Percentiles rank a stretch among this genome's conserved stretches.
Evolutionary conservation across 768 basidiomycete genomes (phyloP).

Genomic region (Panellus pusillus): DNA sequence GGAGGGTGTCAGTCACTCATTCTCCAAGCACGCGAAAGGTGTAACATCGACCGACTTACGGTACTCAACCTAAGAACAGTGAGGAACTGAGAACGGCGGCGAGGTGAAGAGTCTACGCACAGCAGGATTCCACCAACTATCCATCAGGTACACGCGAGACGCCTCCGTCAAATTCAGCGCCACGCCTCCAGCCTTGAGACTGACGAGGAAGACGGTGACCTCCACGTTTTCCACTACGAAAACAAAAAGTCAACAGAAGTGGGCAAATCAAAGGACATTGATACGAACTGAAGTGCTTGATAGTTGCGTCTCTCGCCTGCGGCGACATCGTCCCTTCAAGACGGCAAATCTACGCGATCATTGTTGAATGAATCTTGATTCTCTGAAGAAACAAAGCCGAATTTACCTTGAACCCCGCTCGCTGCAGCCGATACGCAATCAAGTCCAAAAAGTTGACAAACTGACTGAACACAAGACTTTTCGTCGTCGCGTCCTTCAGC

Average conservation of each 20-base stretch:
- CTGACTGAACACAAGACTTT: slow-evolving; percentile 96
- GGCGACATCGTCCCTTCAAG: slow-evolving; percentile 98
- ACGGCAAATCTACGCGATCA: slow-evolving; percentile 70
- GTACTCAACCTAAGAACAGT: slow-evolving; percentile 61
- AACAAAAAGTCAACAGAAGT: neutral
- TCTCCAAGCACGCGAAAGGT: neutral
- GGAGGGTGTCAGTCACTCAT: slow-evolving; percentile 1
- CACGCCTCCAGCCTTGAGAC: slow-evolving; percentile 93
- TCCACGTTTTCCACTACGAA: slow-evolving; percentile 82
- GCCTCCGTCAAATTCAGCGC: slow-evolving; percentile 90
- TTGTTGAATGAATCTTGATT: neutral
- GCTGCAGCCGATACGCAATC: slow-evolving; percentile 89
- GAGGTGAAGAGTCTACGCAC: slow-evolving; percentile 37
- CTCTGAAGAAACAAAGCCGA: neutral
- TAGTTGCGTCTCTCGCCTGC: slow-evolving; percentile 90
- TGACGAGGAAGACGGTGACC: slow-evolving; percentile 97
- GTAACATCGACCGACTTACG: slow-evolving; percentile 48
- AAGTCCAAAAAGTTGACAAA: slow-evolving; percentile 93
- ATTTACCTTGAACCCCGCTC: slow-evolving; percentile 83
- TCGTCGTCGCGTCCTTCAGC: slow-evolving; percentile 83
- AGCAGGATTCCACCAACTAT: slow-evolving; percentile 99
- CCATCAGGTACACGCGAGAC: slow-evolving; percentile 94
- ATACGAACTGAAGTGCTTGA: slow-evolving; percentile 85
- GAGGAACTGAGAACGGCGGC: neutral
- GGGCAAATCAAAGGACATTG: neutral